A percentile compares a stretch with the other conserved stretches of the same genome.
Evolutionary conservation across 805 yeast species (phyloP).

Genomic region (Candida maris): DNA sequence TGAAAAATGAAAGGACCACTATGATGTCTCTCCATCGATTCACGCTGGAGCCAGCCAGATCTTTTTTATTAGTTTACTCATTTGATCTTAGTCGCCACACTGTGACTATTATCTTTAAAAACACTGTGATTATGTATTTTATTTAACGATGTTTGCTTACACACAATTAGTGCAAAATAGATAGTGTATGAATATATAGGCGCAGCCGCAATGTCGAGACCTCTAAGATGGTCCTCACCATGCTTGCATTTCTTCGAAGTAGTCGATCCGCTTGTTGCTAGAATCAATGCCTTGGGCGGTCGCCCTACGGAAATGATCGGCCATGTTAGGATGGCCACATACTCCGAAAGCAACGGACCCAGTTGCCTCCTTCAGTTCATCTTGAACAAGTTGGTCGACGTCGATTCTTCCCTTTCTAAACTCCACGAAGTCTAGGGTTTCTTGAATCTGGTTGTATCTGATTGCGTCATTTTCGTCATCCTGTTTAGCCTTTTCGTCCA

Average conservation of each 20-base stretch:
- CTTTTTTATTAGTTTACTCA: too few relatives aligned
- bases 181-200: too few relatives aligned
- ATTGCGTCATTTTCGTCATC: constrained; percentile 9
- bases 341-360: constrained; percentile 45
- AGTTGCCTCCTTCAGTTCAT: constrained; percentile 34
- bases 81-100: too few relatives aligned
- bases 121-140: too few relatives aligned
- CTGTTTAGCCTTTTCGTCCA: constrained; percentile 6
- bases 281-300: constrained; percentile 17
- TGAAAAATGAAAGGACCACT: too few relatives aligned
- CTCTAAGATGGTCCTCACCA: constrained; percentile 24
- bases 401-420: constrained; percentile 45
- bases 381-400: constrained; percentile 30
- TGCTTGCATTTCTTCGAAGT: constrained; percentile 34
- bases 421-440: constrained; percentile 35
- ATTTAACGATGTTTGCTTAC: too few relatives aligned
- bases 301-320: constrained; percentile 27
- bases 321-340: constrained; percentile 48
- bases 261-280: constrained; percentile 22
- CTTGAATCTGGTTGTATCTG: constrained; percentile 20
- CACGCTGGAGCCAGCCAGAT: too few relatives aligned
- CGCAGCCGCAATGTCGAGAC: too few relatives aligned
- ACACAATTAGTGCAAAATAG: too few relatives aligned
- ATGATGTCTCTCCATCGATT: too few relatives aligned
- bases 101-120: too few relatives aligned